Base-by-base conservation (phyloP, 441 rosid genomes). In the Corymbia calophylla region DNA sequence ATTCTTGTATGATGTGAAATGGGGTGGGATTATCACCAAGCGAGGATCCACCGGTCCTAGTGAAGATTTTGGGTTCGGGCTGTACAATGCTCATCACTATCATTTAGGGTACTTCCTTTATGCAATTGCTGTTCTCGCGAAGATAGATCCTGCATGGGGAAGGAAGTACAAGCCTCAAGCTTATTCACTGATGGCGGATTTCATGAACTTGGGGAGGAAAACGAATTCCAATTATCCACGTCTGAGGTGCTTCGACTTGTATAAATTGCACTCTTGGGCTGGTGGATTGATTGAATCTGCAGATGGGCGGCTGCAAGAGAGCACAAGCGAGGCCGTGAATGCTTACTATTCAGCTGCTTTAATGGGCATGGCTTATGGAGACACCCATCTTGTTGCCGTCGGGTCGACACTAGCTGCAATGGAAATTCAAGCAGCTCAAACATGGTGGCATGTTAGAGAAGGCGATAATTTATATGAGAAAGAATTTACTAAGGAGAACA, bases 231-330 rank as follows among this genome's bases (percentile, higher is more conserved):
- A 55, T 70, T 97, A 95, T 89, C 94, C 99, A 0, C 95, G 98
- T 39, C 77, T 97, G 93, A 94, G 99, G 90, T 96, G 98, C 87
- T 98, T 98, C 64, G 99, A 97, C 92, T 80, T 97, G 88, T 98
- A 94, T 60, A 98, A 97, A 90, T 91, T 97, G 89, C 99, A 97
- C 91, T 98, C 99, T 49, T 98, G 99, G 99, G 99, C 99, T 4
- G 96, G 98, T 62, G 99, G 99, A 80, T 91, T 98, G 91, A 98
- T 96, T 23, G 98, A 96, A 93, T 97, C 95, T 49, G 96, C 93
- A 0, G 99, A 98, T 89, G 99, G 99, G 56, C 88, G 98, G 93
- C 94, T 97, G 88, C 98, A 98, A 35, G 99, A 98, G 93, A 98
- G 98, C 93, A 95, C 99, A 2, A 95, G 99, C 53, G 99, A 98